Base-by-base conservation (phyloP, 164 flowering plant species). In the Aristolochia contorta region DNA sequence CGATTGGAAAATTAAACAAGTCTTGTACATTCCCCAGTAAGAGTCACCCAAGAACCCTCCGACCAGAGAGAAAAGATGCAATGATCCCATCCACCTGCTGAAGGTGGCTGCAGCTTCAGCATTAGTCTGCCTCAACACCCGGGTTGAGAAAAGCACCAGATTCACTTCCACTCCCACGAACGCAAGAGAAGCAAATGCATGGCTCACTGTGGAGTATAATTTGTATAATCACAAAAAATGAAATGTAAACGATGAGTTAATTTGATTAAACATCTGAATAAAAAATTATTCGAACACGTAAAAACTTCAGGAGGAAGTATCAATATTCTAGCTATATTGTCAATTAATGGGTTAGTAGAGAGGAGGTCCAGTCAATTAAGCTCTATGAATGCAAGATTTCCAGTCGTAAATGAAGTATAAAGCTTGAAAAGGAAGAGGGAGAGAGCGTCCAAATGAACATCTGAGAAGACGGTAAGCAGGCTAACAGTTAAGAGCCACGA, bases 81-180 rank as follows among this genome's bases (percentile, higher is more conserved):
- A 94, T 1, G 97, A 86, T 60, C 97, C 97, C 1, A 94, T 91
- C 97, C 97, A 91, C 73, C 86, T 91, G 80, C 96, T 91, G 6
- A 89, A 94, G 57, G 67, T 86, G 65, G 89, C 89, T 1, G 98
- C 98, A 15, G 98, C 98, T 13, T 78, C 89, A 1, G 96, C 96
- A 63, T 89, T 89, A 78, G 77, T 55, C 50, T 89, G 89, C 15
- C 78, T 78, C 33, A 91, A 24, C 3, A 89, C 98, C 64, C 98
- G 79, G 8, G 98, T 91, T 56, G 89, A 66, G 75, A 86, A 89
- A 72, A 91, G 72, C 59, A 91, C 97, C 79, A 91, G 56, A 71
- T 91, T 91, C 79, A 89, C 96, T 13, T 96, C 97, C 8, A 91
- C 92, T n/a, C 97, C 97, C 37, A 89, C 89, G 65, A 91, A 91